Conservation (phyloP, 2,329 filamentous ascomycete genomes). For the Penicillium sp. region DNA sequence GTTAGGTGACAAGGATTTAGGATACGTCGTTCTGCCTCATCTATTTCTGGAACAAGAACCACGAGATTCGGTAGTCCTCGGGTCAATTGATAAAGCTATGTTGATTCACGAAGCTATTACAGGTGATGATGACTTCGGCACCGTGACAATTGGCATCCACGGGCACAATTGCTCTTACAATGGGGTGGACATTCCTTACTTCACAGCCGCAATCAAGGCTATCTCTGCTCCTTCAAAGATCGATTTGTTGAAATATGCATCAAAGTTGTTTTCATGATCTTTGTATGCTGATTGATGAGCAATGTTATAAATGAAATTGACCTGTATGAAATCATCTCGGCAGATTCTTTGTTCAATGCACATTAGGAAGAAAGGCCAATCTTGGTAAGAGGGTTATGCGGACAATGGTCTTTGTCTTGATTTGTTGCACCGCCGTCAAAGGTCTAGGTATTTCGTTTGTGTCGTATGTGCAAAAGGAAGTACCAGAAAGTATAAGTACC, state of each 20-base stretch:
- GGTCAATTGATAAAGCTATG: conserved; percentile 19
- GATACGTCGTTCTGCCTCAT: conserved; percentile 26
- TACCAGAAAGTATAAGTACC: neutral
- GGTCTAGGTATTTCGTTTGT: too few relatives aligned
- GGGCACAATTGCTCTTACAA: conserved; percentile 28
- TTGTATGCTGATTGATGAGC: neutral
- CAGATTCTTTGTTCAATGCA: too few relatives aligned
- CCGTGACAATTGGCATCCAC: conserved; percentile 24
- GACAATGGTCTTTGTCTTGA: too few relatives aligned
- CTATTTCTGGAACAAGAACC: conserved; percentile 17
- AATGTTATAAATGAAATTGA: neutral
- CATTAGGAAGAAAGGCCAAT: too few relatives aligned
- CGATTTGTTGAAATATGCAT: conserved; percentile 25
- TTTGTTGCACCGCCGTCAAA: too few relatives aligned
- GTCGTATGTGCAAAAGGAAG: neutral
- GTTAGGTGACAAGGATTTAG: conserved; percentile 18
- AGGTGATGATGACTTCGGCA: conserved; percentile 17
- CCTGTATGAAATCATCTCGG: too few relatives aligned
- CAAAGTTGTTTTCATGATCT: conserved; percentile 1
- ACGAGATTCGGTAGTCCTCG: conserved; percentile 15
- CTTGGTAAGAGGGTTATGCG: too few relatives aligned
- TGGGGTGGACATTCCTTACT: conserved; percentile 29
- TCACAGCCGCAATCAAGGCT: conserved; percentile 25
- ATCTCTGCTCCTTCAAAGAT: conserved; percentile 18
- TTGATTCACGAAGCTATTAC: conserved; percentile 22